Conservation (phyloP, 116 monocot species). For the Zostera marina region DNA sequence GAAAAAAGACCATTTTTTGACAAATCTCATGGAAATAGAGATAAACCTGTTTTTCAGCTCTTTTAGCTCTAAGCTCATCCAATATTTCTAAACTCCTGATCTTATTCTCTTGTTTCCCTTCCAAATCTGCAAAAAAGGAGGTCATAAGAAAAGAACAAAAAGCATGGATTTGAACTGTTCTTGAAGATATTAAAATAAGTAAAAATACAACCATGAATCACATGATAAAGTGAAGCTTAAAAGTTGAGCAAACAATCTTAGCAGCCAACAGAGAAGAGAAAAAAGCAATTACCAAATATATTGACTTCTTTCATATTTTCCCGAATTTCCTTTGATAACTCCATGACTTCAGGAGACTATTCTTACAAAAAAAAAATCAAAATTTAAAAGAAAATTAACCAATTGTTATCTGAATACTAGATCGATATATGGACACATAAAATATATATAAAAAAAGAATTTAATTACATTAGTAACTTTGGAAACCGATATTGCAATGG, state of each 20-base stretch:
- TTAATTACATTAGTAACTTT: slow-evolving; percentile 71
- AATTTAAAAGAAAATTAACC: too few relatives aligned
- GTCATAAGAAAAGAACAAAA: background rate
- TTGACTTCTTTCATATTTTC: slow-evolving; percentile 82
- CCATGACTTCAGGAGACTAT: slow-evolving; percentile 56
- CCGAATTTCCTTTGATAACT: slow-evolving; percentile 85
- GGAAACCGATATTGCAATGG: slow-evolving; percentile 93
- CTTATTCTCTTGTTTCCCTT: slow-evolving; percentile 76
- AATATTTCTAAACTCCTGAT: slow-evolving; percentile 55
- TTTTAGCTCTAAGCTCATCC: slow-evolving; percentile 70
- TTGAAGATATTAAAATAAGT: too few relatives aligned
- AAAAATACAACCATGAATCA: background rate
- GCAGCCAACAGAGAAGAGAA: background rate
- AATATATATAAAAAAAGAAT: background rate
- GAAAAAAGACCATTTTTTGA: too few relatives aligned
- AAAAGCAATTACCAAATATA: slow-evolving; percentile 44
- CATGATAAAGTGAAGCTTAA: background rate
- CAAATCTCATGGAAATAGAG: background rate
- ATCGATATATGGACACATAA: background rate
- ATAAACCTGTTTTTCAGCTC: slow-evolving; percentile 83
- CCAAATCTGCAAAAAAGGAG: slow-evolving; percentile 41
- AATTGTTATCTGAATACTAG: too few relatives aligned
- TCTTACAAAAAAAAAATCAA: slow-evolving; percentile 7
- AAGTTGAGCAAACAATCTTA: background rate
- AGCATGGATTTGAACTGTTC: too few relatives aligned